A percentile compares a stretch with the other conserved stretches of the same genome.
Conservation (phyloP, 257 asterid genomes). For the Solanum virginianum region DNA sequence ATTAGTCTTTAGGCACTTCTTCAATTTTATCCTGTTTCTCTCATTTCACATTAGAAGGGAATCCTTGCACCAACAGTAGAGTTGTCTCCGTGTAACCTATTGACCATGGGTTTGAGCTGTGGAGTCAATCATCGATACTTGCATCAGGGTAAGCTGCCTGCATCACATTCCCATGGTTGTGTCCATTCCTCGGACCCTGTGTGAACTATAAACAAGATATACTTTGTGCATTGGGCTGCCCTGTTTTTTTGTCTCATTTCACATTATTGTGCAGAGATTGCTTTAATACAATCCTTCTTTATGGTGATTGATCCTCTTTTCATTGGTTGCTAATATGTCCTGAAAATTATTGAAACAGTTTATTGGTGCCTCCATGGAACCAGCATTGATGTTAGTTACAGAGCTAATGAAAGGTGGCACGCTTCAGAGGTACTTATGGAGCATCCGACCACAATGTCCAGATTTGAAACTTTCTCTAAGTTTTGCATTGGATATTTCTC, state of each 20-base stretch:
- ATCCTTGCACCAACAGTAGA: neutral
- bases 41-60: neutral
- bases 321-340: conserved; percentile 4
- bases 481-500: conserved; percentile 43
- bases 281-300: neutral
- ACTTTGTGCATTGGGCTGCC: neutral
- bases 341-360: conserved; percentile 26
- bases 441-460: conserved; percentile 32
- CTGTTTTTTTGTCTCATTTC: neutral
- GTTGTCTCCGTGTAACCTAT: neutral
- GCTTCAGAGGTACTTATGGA: conserved; percentile 48
- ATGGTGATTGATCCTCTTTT: neutral
- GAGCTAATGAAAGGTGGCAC: conserved; percentile 62
- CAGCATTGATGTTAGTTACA: conserved; percentile 40
- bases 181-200: neutral
- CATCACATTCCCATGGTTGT: neutral
- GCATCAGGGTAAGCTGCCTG: neutral
- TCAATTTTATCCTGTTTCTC: neutral
- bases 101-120: neutral
- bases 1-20: neutral
- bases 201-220: neutral
- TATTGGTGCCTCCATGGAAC: conserved; percentile 42
- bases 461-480: conserved; percentile 38
- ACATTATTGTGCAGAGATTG: neutral
- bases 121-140: neutral